Percentiles rank a stretch among this genome's conserved stretches.
phyloP scores from a whole-genome alignment of 2,329 filamentous ascomycete genomes.

The Juglanconis sp. region DNA sequence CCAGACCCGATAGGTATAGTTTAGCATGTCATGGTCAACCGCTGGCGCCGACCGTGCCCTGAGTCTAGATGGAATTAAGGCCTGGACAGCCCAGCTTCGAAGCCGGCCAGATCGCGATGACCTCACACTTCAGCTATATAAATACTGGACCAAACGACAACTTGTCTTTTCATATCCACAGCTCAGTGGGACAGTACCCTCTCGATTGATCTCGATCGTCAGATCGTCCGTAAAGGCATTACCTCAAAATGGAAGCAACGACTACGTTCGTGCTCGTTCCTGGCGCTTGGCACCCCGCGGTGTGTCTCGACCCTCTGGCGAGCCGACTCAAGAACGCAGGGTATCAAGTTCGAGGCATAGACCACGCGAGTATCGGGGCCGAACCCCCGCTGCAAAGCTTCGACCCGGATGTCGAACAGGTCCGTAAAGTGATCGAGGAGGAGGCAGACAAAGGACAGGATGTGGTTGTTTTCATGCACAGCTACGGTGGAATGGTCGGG shows the following conservation, averaged over 20 bases:
- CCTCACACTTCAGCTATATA: too few species aligned
- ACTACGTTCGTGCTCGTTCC: conserved; percentile 6
- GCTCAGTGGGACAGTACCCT: too few species aligned
- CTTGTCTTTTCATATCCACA: too few species aligned
- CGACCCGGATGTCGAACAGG: not conserved
- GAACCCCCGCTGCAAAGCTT: not conserved
- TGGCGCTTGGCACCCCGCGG: conserved; percentile 3
- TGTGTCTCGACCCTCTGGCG: not conserved
- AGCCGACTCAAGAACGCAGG: not conserved
- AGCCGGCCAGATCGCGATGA: too few species aligned
- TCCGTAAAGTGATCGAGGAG: not conserved
- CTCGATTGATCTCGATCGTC: too few species aligned
- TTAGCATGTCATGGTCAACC: too few species aligned
- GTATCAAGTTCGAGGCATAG: not conserved
- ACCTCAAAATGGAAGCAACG: not conserved
- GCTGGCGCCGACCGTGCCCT: too few species aligned
- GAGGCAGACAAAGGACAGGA: conserved; percentile 2
- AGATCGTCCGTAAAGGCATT: too few species aligned
- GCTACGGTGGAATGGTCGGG: conserved; percentile 7
- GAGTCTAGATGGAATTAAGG: too few species aligned
- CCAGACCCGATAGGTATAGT: too few species aligned
- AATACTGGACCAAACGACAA: too few species aligned
- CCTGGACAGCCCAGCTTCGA: too few species aligned
- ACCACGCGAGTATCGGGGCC: conserved; percentile 1
- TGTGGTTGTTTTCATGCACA: conserved; percentile 10